A percentile compares a stretch with the other conserved stretches of the same genome.
These are phyloP conservation scores for Xylariaceae sp. DNA, from an alignment of 2,329 filamentous ascomycete species.

Conservation along the genomic window DNA sequence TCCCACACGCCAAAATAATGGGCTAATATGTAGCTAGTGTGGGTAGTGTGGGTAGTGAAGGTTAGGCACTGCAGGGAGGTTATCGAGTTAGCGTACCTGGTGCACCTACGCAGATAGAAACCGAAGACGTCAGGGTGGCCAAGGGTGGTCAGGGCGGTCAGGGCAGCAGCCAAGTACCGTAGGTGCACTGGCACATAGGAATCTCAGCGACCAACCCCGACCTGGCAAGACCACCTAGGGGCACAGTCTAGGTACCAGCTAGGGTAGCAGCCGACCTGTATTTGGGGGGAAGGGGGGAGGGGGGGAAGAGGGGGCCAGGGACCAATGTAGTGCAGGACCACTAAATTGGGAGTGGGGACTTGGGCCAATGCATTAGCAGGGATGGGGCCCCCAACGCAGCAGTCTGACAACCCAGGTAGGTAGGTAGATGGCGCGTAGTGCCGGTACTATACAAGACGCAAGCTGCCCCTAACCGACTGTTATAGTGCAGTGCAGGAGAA, in stretches of 20 bases:
- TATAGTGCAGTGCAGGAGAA: neutral
- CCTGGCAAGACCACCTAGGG: slow-evolving; percentile 9
- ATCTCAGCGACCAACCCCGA: neutral
- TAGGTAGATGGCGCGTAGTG: neutral
- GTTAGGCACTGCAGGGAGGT: no score
- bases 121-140: slow-evolving; percentile 6
- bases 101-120: neutral
- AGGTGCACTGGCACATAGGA: no score
- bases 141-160: slow-evolving; percentile 6
- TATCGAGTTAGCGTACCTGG: slow-evolving; percentile 15
- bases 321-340: slow-evolving; percentile 7
- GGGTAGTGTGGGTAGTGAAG: slow-evolving; percentile 6
- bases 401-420: neutral
- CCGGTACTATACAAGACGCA: no score
- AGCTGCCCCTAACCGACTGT: no score
- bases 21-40: neutral
- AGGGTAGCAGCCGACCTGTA: neutral
- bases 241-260: neutral
- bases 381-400: slow-evolving; percentile 12
- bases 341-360: slow-evolving; percentile 12
- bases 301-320: neutral
- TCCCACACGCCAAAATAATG: slow-evolving; percentile 23
- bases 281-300: neutral
- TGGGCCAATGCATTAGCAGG: slow-evolving; percentile 17
- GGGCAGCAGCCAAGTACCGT: no score